Percentiles rank a stretch among this genome's conserved stretches.
These are phyloP conservation scores for Trebouxia sp. DNA, from an alignment of 139 green algal genomes.

Conservation along the genomic window DNA sequence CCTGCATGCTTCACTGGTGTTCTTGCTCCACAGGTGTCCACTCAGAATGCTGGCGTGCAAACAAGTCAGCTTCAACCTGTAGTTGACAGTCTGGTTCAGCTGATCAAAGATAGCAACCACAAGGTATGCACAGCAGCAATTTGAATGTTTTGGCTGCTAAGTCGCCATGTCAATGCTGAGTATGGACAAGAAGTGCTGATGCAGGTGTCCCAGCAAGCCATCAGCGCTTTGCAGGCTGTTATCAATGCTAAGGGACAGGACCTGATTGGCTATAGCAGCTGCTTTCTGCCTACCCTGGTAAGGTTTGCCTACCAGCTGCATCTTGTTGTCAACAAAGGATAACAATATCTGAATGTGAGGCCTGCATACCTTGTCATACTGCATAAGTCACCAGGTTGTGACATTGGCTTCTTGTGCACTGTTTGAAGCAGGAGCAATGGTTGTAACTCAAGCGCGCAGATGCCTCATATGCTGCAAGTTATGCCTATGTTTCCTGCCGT, in stretches of 20 bases:
- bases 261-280: neutral
- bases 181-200: neutral
- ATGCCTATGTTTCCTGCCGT: too few species aligned
- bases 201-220: slow-evolving; percentile 1
- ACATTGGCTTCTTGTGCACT: too few species aligned
- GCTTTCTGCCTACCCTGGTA: slow-evolving; percentile 12
- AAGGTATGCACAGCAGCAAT: neutral
- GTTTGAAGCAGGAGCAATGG: too few species aligned
- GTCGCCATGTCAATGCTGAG: neutral
- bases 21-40: too few species aligned
- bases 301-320: neutral
- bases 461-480: too few species aligned
- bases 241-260: neutral
- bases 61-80: neutral
- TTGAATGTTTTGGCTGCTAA: neutral
- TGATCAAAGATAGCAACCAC: slow-evolving; percentile 17
- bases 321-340: neutral
- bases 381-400: too few species aligned
- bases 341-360: too few species aligned
- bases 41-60: too few species aligned
- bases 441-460: too few species aligned
- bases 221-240: neutral
- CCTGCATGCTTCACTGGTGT: too few species aligned
- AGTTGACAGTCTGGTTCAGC: neutral
- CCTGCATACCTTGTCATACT: neutral